Base-by-base conservation (phyloP, 1,284 basidiomycete species). In the Moesziomyces antarcticus region DNA sequence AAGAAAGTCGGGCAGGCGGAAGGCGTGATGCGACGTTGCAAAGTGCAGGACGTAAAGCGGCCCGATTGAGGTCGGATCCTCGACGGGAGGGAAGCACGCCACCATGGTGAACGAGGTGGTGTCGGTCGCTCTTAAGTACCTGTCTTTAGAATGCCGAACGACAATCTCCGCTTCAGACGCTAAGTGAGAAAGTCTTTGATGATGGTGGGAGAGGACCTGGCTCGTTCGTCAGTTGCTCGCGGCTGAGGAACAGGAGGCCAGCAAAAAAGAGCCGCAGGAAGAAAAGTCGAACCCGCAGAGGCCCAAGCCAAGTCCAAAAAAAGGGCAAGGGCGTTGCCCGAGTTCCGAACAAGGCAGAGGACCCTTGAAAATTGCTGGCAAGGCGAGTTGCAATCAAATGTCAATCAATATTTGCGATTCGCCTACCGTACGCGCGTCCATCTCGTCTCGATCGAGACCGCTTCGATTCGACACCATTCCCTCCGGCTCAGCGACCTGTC, bases 41-140 rank as follows among this genome's bases (percentile, higher is more conserved):
- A 82, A 82, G 51, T 82, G 74, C 41, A 82, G 64, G 27, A 82
- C 63, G 56, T 82, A 82, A 40, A 79, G 65, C 7, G 72, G 77
- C 0, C 72, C 75, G 50, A 77, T 79, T 8, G 66, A 59, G 54
- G 64, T 49, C 1, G 72, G 71, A 30, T 62, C 61, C 51, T 51
- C 56, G 14, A 65, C 63, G 16, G 56, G 42, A 14, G 61, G 69
- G 35, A 73, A 73, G 30, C 50, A 63, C 18, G 47, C 47, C 56
- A 42, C 54, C 70, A 72, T 65, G 6, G 16, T 21, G 13, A 16
- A 25, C 16, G 4, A 7, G 1, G 16, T 8, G 11, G 22, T 20
- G 45, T 33, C 18, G 1, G 48, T 13, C 50, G 60, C n/a, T 8
- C 25, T 27, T 6, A 27, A 27, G 8, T 8, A 8, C 1, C 8